A percentile compares a stretch with the other conserved stretches of the same genome.
These are phyloP conservation scores for Gossypium anomalum DNA, from an alignment of 345 rosid species.

Conservation along the genomic window DNA sequence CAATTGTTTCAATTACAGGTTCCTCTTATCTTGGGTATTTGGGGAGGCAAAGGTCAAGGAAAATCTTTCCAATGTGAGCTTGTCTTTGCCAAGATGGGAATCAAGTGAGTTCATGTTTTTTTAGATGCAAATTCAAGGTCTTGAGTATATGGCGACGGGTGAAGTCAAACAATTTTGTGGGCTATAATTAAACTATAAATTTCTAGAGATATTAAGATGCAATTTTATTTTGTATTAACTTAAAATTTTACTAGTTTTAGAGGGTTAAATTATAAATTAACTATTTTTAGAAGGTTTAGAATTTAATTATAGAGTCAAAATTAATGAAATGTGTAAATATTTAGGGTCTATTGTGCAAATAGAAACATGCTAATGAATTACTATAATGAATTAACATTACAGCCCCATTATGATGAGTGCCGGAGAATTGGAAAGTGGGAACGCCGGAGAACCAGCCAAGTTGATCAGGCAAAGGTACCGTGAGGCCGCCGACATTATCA, in stretches of 20 bases:
- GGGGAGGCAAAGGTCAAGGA: slow-evolving; percentile 99
- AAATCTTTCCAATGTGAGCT: slow-evolving; percentile 99
- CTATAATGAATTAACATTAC: slow-evolving; percentile 14
- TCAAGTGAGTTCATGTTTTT: slow-evolving; percentile 51
- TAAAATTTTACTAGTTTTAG: too few relatives aligned
- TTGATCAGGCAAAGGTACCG: slow-evolving; percentile 98
- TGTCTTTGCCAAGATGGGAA: slow-evolving; percentile 98
- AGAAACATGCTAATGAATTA: too few relatives aligned
- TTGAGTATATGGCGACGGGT: too few relatives aligned
- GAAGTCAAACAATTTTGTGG: too few relatives aligned
- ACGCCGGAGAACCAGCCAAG: slow-evolving; percentile 93
- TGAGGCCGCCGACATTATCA: slow-evolving; percentile 93
- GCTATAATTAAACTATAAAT: too few relatives aligned
- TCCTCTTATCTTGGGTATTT: slow-evolving; percentile 93
- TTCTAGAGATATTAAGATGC: too few relatives aligned
- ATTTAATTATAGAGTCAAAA: too few relatives aligned
- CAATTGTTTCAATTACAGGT: slow-evolving; percentile 32
- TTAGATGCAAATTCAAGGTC: not conserved
- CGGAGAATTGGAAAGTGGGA: slow-evolving; percentile 98
- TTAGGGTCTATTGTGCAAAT: too few relatives aligned
- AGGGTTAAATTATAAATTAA: too few relatives aligned
- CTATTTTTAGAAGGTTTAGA: too few relatives aligned
- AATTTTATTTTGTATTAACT: too few relatives aligned
- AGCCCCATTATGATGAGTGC: slow-evolving; percentile 99
- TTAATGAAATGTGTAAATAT: too few relatives aligned